These are phyloP conservation scores for Ascobolus immersus DNA, from an alignment of 495 filamentous ascomycete species.

Conservation along the genomic window DNA sequence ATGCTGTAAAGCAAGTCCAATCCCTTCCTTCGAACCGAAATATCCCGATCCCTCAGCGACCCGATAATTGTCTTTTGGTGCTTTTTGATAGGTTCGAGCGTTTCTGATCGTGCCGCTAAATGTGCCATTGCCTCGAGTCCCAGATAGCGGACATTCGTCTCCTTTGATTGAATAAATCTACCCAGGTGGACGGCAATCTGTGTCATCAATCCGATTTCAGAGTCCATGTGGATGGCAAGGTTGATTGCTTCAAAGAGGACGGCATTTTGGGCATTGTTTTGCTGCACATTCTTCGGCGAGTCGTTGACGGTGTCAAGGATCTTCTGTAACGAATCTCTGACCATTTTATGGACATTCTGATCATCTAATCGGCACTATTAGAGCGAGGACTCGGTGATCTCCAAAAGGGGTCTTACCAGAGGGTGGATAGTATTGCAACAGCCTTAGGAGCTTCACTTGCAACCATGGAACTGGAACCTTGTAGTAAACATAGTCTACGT, in stretches of 20 bases:
- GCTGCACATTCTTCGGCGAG: slow-evolving; percentile 92
- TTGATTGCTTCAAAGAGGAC: slow-evolving; percentile 98
- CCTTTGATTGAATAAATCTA: slow-evolving; percentile 86
- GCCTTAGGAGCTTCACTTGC: slow-evolving; percentile 72
- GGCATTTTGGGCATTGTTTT: slow-evolving; percentile 97
- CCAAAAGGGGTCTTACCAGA: no score
- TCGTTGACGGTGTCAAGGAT: slow-evolving; percentile 78
- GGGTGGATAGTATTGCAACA: slow-evolving; percentile 90
- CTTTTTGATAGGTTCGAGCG: slow-evolving; percentile 90
- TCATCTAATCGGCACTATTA: slow-evolving; percentile 30
- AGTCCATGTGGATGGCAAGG: slow-evolving; percentile 94
- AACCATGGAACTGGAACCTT: slow-evolving; percentile 98
- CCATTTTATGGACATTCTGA: slow-evolving; percentile 68
- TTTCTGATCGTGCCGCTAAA: slow-evolving; percentile 81
- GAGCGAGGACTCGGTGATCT: slow-evolving; percentile 2
- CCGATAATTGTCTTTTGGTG: slow-evolving; percentile 90
- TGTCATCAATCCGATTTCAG: slow-evolving; percentile 82
- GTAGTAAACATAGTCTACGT: slow-evolving; percentile 85
- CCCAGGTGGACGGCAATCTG: slow-evolving; percentile 86
- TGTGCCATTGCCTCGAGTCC: slow-evolving; percentile 97
- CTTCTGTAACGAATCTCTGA: slow-evolving; percentile 71
- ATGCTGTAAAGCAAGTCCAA: slow-evolving; percentile 97
- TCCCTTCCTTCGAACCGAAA: slow-evolving; percentile 86
- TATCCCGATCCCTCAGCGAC: slow-evolving; percentile 83
- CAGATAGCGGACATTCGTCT: slow-evolving; percentile 94